A percentile compares a stretch with the other conserved stretches of the same genome.
Evolutionary conservation across 306 rosid species (phyloP).

Genomic region (Hippophae tibetana): DNA sequence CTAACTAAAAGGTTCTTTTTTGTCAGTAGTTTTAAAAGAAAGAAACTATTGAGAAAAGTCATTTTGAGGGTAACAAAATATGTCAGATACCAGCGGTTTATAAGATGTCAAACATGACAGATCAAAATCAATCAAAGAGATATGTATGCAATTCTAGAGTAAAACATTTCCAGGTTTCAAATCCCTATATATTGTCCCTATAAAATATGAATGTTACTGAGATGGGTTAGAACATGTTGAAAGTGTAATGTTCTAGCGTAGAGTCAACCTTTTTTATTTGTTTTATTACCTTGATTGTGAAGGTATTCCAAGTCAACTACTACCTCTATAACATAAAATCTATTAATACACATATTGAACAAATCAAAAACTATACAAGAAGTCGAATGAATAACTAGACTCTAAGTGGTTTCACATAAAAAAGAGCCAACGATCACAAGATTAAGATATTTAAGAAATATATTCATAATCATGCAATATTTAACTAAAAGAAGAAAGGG

Average conservation of each 20-base stretch:
- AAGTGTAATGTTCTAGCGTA: no score
- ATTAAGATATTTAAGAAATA: no score
- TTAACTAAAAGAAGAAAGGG: no score
- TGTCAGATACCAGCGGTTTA: conserved; percentile 65
- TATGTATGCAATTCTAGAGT: conserved; percentile 65
- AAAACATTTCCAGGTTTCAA: conserved; percentile 93
- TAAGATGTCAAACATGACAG: conserved; percentile 81
- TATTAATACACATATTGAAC: conserved; percentile 19
- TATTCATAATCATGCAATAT: no score
- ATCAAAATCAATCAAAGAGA: conserved; percentile 10
- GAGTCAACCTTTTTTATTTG: neutral
- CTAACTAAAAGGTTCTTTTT: no score
- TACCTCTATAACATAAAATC: conserved; percentile 88
- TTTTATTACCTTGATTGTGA: conserved; percentile 74
- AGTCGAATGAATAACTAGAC: conserved; percentile 3
- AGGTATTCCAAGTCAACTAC: conserved; percentile 89
- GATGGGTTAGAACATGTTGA: no score
- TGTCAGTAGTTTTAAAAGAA: no score
- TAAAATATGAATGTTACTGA: neutral
- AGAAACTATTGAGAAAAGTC: no score
- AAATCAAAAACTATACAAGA: conserved; percentile 11
- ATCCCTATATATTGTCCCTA: conserved; percentile 91
- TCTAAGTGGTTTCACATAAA: neutral
- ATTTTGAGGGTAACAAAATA: no score
- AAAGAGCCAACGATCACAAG: neutral